Conservation (phyloP, 2,329 filamentous ascomycete genomes). For the Phoma sp. region DNA sequence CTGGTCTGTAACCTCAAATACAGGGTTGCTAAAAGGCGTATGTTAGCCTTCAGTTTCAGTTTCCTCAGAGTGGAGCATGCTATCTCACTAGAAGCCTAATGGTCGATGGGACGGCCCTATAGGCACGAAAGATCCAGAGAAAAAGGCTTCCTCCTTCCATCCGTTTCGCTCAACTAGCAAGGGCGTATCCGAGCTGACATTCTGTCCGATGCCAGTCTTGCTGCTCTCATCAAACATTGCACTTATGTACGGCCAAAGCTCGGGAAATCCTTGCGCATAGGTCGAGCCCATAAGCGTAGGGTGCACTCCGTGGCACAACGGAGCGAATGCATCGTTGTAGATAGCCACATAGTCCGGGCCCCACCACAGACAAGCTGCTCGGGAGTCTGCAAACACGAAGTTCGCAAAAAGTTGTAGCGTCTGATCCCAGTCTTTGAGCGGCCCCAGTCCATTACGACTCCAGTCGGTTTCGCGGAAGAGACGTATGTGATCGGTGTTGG, state of each 20-base stretch:
- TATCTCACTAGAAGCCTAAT: constrained; percentile 44
- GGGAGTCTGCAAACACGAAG: constrained; percentile 43
- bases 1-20: constrained; percentile 43
- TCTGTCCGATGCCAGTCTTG: constrained; percentile 31
- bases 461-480: constrained; percentile 43
- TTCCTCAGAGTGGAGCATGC: too few relatives aligned
- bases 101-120: constrained; percentile 35
- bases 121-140: constrained; percentile 43
- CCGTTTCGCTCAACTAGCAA: constrained; percentile 40
- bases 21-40: too few relatives aligned
- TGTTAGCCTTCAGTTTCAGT: too few relatives aligned
- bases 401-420: constrained; percentile 39
- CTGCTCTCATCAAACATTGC: constrained; percentile 36
- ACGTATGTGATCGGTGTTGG: constrained; percentile 41
- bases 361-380: constrained; percentile 46
- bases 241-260: constrained; percentile 33
- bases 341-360: constrained; percentile 40
- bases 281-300: constrained; percentile 43
- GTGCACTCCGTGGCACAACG: constrained; percentile 35
- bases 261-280: constrained; percentile 39
- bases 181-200: constrained; percentile 28
- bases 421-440: constrained; percentile 32
- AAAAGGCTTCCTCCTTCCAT: constrained; percentile 43
- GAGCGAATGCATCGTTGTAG: constrained; percentile 43
- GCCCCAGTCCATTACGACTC: constrained; percentile 35